These are phyloP conservation scores for Rhodotorula taiwanensis DNA, from an alignment of 768 basidiomycete species.

Conservation along the genomic window DNA sequence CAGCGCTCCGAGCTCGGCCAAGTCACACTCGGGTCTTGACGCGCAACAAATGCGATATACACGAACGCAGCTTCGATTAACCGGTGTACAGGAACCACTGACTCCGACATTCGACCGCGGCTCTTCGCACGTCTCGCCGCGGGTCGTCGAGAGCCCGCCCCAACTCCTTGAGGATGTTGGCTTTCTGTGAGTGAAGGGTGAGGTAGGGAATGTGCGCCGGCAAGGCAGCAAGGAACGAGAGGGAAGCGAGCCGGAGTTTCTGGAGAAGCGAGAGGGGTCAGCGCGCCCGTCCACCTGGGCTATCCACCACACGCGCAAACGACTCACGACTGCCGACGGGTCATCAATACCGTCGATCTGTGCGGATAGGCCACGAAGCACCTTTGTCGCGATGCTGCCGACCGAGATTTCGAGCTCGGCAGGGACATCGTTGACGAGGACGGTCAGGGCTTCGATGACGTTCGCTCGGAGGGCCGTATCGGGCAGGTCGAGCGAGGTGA, in stretches of 20 bases:
- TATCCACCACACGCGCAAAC: no score
- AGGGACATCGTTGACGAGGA: conserved; percentile 56
- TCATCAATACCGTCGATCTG: background rate
- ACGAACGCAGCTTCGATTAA: no score
- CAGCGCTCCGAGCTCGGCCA: background rate
- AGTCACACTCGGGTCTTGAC: background rate
- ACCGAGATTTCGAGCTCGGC: conserved; percentile 61
- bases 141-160: conserved; percentile 78
- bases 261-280: no score
- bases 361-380: conserved; percentile 56
- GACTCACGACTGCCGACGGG: conserved; percentile 20
- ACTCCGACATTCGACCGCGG: conserved; percentile 72
- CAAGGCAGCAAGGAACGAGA: conserved; percentile 65
- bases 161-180: conserved; percentile 64
- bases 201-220: conserved; percentile 75
- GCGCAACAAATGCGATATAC: background rate
- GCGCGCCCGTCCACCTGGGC: no score
- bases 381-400: conserved; percentile 58
- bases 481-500: conserved; percentile 73
- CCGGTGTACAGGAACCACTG: conserved; percentile 43
- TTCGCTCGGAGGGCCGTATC: conserved; percentile 66
- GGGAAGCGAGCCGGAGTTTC: conserved; percentile 68
- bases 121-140: conserved; percentile 71
- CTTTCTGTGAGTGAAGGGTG: conserved; percentile 71
- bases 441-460: conserved; percentile 70